These are phyloP conservation scores for Rutstroemia sp. DNA, from an alignment of 2,329 filamentous ascomycete genomes.

Conservation along the genomic window DNA sequence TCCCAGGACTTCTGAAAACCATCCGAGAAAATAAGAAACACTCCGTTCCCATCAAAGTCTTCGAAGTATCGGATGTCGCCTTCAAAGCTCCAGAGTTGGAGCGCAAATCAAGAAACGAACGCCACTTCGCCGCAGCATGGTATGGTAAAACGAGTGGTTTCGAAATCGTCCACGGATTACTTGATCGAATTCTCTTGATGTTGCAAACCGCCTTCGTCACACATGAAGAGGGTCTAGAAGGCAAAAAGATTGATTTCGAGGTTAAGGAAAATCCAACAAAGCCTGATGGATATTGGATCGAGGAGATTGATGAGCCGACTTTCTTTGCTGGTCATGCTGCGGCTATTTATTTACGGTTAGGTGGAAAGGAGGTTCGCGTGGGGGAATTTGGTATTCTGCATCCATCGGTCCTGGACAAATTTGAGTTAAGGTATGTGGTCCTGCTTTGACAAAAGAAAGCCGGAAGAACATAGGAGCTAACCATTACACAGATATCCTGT, in stretches of 20 bases:
- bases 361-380: constrained; percentile 67
- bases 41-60: constrained; percentile 81
- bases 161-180: constrained; percentile 86
- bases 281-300: constrained; percentile 82
- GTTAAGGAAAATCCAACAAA: constrained; percentile 47
- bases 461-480: constrained; percentile 11
- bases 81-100: constrained; percentile 80
- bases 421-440: constrained; percentile 63
- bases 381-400: constrained; percentile 93
- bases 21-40: constrained; percentile 90
- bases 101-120: constrained; percentile 83
- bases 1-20: constrained; percentile 87
- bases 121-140: constrained; percentile 93
- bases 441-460: no score
- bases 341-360: constrained; percentile 69
- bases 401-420: constrained; percentile 86
- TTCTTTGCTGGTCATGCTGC: constrained; percentile 90
- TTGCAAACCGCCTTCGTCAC: constrained; percentile 75
- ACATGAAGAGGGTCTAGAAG: constrained; percentile 58
- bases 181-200: constrained; percentile 91
- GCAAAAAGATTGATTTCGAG: constrained; percentile 45
- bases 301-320: constrained; percentile 83
- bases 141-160: constrained; percentile 94
- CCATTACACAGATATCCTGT: constrained; percentile 63
- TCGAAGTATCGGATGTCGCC: constrained; percentile 84